These are phyloP conservation scores for Hydnomerulius pinastri DNA, from an alignment of 768 basidiomycete genomes.

Conservation along the genomic window DNA sequence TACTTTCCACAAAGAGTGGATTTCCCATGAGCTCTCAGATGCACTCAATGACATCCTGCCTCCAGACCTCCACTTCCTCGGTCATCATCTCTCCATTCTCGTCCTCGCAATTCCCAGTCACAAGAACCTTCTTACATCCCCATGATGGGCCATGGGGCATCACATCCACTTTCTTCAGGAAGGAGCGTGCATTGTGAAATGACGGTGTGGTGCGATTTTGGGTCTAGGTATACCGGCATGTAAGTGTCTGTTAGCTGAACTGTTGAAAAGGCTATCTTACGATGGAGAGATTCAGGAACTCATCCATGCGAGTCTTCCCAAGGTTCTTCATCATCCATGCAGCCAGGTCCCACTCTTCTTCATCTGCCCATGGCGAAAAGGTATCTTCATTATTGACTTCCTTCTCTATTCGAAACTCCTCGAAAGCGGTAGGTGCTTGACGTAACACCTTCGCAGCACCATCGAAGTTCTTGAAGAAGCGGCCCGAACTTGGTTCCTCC, in stretches of 20 bases:
- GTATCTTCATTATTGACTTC: not conserved
- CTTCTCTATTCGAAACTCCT: not conserved
- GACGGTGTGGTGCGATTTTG: constrained; percentile 11
- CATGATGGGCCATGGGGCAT: constrained; percentile 22
- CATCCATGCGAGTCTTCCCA: constrained; percentile 31
- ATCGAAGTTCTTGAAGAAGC: not conserved
- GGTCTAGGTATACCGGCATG: not conserved
- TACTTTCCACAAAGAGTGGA: constrained; percentile 10
- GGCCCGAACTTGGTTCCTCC: not conserved
- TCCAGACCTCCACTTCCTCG: constrained; percentile 29
- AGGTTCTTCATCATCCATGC: constrained; percentile 31
- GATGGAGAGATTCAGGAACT: constrained; percentile 32
- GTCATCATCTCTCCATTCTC: constrained; percentile 4
- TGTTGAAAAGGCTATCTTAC: too few species aligned
- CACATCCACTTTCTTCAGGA: constrained; percentile 23
- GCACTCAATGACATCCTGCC: constrained; percentile 32
- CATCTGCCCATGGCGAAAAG: constrained; percentile 27
- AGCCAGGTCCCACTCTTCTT: constrained; percentile 38
- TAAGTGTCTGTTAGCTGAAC: too few species aligned
- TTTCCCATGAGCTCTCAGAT: constrained; percentile 30
- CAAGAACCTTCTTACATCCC: constrained; percentile 19
- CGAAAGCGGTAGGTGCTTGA: not conserved
- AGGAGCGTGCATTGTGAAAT: constrained; percentile 25
- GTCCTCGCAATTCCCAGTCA: constrained; percentile 20
- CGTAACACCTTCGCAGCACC: not conserved